Evolutionary conservation across 805 yeast genomes (phyloP).

Genomic region (Candida peoriensis): DNA sequence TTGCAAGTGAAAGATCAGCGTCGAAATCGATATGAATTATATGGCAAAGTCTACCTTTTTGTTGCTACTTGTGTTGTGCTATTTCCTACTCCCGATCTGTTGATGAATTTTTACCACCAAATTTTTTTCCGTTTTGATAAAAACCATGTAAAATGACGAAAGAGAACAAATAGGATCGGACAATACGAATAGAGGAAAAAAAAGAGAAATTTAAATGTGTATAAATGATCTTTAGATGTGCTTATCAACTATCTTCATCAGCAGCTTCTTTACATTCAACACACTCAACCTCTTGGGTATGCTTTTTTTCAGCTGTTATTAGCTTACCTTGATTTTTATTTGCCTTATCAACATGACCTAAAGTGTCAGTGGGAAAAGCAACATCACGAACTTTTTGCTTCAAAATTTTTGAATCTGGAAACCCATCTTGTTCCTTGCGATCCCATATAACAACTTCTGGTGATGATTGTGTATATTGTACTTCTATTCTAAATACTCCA

Average conservation of each 20-base stretch:
- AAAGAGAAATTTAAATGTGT: too few relatives aligned
- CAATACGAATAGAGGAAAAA: too few relatives aligned
- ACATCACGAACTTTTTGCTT: conserved; percentile 61
- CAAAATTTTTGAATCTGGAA: conserved; percentile 80
- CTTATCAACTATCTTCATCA: not conserved
- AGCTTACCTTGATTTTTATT: conserved; percentile 17
- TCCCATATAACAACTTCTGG: conserved; percentile 49
- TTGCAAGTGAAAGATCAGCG: too few relatives aligned
- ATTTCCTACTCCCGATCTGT: too few relatives aligned
- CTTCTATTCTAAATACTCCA: conserved; percentile 59
- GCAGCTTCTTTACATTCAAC: conserved; percentile 15
- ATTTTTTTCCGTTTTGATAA: too few relatives aligned
- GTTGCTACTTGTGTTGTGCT: too few relatives aligned
- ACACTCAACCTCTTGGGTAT: conserved; percentile 11
- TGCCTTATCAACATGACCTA: conserved; percentile 61
- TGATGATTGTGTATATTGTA: conserved; percentile 32
- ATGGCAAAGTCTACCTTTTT: too few relatives aligned
- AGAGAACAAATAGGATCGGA: too few relatives aligned
- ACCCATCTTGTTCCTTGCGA: conserved; percentile 59
- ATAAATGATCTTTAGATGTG: too few relatives aligned
- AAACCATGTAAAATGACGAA: too few relatives aligned
- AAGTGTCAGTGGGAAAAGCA: conserved; percentile 45
- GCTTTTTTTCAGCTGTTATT: conserved; percentile 2
- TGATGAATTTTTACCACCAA: too few relatives aligned
- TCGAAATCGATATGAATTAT: too few relatives aligned